Conservation (phyloP, 2,329 filamentous ascomycete genomes). For the Polytolypa hystricis region DNA sequence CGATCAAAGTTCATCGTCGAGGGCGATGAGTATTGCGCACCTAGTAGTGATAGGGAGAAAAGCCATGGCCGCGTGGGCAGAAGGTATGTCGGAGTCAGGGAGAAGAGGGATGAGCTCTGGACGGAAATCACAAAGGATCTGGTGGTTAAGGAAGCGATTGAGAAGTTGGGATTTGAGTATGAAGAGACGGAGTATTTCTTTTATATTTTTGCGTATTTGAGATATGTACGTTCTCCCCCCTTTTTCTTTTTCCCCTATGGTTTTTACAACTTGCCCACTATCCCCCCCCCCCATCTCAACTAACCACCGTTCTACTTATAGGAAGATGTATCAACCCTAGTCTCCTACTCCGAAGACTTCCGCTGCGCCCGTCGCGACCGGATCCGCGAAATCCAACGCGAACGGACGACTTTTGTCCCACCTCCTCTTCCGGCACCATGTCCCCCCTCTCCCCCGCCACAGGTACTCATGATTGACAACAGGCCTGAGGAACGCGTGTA, state of each 20-base stretch:
- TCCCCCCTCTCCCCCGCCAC: constrained; percentile 8
- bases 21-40: constrained; percentile 43
- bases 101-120: constrained; percentile 59
- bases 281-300: background rate
- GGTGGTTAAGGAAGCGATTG: constrained; percentile 75
- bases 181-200: constrained; percentile 85
- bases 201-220: constrained; percentile 84
- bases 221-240: constrained; percentile 55
- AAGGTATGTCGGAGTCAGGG: constrained; percentile 29
- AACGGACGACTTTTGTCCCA: constrained; percentile 19
- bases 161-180: constrained; percentile 72
- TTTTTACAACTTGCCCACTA: constrained; percentile 1
- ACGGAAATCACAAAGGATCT: constrained; percentile 95
- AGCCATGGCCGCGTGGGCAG: constrained; percentile 32
- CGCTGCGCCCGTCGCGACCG: constrained; percentile 52
- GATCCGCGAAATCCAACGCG: constrained; percentile 47
- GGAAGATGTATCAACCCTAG: constrained; percentile 79
- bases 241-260: constrained; percentile 1
- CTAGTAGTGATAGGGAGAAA: constrained; percentile 42
- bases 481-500: background rate
- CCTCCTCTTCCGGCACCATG: constrained; percentile 14
- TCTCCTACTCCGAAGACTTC: constrained; percentile 73
- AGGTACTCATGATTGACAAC: background rate
- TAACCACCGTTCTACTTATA: constrained; percentile 27
- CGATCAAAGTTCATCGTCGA: constrained; percentile 64